Percentiles rank a stretch among this genome's conserved stretches.
Conservation (phyloP, 306 rosid genomes). For the Myrica gale region DNA sequence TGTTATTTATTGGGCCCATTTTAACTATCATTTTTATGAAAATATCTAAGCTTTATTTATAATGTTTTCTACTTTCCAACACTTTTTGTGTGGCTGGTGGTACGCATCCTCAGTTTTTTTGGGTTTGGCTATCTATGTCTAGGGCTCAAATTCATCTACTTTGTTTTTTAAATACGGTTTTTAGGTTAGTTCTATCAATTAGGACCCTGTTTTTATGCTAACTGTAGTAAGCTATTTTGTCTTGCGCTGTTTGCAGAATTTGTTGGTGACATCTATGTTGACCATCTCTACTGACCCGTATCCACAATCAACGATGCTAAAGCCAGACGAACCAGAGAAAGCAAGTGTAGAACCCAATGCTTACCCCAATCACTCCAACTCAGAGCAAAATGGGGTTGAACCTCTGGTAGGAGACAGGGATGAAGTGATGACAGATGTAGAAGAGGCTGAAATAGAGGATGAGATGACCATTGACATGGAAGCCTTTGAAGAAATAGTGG, state of each 20-base stretch:
- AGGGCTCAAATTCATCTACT: too few species aligned
- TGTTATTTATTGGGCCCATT: neutral
- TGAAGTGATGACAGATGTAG: conserved; percentile 71
- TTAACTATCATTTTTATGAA: too few species aligned
- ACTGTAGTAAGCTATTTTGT: conserved; percentile 1
- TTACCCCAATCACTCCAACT: conserved; percentile 34
- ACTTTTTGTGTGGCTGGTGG: too few species aligned
- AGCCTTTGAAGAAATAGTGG: conserved; percentile 49
- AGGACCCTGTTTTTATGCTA: neutral
- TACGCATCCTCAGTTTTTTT: too few species aligned
- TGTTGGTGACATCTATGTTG: conserved; percentile 80
- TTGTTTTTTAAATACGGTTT: neutral
- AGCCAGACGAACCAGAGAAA: conserved; percentile 42
- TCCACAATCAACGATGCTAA: conserved; percentile 40
- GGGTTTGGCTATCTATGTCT: too few species aligned
- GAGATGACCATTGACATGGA: conserved; percentile 79
- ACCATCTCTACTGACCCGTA: conserved; percentile 48
- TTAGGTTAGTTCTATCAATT: neutral
- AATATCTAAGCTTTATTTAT: too few species aligned
- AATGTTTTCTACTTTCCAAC: too few species aligned
- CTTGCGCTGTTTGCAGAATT: conserved; percentile 55
- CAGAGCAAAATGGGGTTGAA: conserved; percentile 62
- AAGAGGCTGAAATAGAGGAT: conserved; percentile 52
- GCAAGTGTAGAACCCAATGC: conserved; percentile 48
- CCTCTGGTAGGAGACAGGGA: conserved; percentile 50